Percentiles rank a stretch among this genome's conserved stretches.
phyloP scores from a whole-genome alignment of 2,329 filamentous ascomycete species.

The Fusarium fujikuroi region DNA sequence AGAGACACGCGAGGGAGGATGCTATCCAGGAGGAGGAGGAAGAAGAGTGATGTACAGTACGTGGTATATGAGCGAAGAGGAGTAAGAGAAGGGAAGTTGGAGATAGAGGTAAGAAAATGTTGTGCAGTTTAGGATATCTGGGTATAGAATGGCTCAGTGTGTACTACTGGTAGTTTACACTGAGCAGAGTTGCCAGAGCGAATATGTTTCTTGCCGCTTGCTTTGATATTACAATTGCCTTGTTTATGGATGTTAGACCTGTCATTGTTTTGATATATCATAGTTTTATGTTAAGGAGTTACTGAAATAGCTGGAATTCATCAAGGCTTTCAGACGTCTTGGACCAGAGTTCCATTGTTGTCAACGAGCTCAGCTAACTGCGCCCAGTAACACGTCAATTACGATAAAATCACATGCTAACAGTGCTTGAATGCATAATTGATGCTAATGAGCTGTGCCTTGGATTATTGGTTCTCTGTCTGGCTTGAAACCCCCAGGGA shows the following conservation, averaged over 20 bases:
- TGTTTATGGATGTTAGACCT: not conserved
- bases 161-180: not conserved
- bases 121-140: not conserved
- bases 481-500: not conserved
- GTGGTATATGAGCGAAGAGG: accelerated
- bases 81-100: not conserved
- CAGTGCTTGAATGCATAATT: not conserved
- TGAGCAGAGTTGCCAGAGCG: not conserved
- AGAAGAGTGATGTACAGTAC: not conserved
- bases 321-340: not conserved
- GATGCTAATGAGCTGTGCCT: too few species aligned
- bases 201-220: not conserved
- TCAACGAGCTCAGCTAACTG: not conserved
- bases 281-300: not conserved
- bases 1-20: not conserved
- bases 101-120: not conserved
- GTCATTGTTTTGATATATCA: not conserved
- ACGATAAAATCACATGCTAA: not conserved
- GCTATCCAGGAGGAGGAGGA: not conserved
- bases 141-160: not conserved
- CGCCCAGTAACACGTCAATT: accelerated
- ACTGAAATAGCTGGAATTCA: not conserved
- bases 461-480: not conserved
- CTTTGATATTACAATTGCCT: not conserved
- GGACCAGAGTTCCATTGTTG: not conserved